Conservation (phyloP, 352 stramenopile species). For the Pythium rhizo-oryzae region DNA sequence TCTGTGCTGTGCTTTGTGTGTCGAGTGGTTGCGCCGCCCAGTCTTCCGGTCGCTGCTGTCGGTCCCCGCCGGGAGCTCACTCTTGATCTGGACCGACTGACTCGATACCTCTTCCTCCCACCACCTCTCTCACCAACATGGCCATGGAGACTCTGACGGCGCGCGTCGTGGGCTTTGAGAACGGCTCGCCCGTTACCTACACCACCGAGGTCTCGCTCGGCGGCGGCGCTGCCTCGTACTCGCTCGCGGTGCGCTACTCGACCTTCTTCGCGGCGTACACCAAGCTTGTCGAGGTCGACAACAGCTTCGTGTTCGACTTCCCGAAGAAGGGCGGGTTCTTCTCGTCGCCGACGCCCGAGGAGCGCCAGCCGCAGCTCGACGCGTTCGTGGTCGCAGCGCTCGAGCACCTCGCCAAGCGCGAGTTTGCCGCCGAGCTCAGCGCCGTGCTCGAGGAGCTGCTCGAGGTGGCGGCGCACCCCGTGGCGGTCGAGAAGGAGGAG, state of each 20-base stretch:
- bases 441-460: slow-evolving; percentile 59
- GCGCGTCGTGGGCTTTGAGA: slow-evolving; percentile 53
- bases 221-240: slow-evolving; percentile 34
- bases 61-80: slow-evolving; percentile 4
- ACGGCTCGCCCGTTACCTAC: slow-evolving; percentile 52
- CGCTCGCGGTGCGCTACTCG: slow-evolving; percentile 63
- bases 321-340: slow-evolving; percentile 66
- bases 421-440: slow-evolving; percentile 42
- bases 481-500: slow-evolving; percentile 23
- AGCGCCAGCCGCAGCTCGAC: slow-evolving; percentile 63
- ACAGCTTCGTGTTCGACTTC: slow-evolving; percentile 60
- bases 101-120: not conserved
- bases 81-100: slow-evolving; percentile 13
- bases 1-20: not conserved
- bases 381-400: slow-evolving; percentile 62
- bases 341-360: slow-evolving; percentile 54
- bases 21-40: slow-evolving; percentile 10
- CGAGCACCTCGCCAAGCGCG: slow-evolving; percentile 50
- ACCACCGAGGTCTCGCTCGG: slow-evolving; percentile 48
- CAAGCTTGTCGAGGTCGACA: slow-evolving; percentile 47
- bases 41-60: not conserved
- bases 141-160: slow-evolving; percentile 30
- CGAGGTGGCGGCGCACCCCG: slow-evolving; percentile 42
- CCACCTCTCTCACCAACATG: not conserved
- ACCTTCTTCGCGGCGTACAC: slow-evolving; percentile 63